These are phyloP conservation scores for Eucalyptus regnans DNA, from an alignment of 345 rosid genomes.

Conservation along the genomic window DNA sequence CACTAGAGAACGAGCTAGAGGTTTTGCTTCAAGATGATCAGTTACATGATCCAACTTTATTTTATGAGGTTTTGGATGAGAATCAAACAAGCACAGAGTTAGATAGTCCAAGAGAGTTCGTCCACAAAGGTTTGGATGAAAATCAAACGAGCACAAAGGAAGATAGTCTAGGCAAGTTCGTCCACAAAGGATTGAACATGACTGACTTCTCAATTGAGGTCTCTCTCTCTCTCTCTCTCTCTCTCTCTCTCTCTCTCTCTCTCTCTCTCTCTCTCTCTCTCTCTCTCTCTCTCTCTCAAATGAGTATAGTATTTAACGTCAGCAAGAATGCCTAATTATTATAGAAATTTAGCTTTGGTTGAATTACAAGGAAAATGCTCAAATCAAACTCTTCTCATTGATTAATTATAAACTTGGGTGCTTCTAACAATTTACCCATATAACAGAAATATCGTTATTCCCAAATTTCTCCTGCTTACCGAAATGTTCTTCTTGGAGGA, in stretches of 20 bases:
- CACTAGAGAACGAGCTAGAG: not conserved
- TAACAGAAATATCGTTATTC: not conserved
- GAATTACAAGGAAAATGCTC: not conserved
- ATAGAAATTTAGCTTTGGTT: not conserved
- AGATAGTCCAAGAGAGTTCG: no score
- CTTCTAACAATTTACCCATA: not conserved
- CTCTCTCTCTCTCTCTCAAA: not conserved
- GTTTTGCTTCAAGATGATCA: not conserved
- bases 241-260: not conserved
- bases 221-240: not conserved
- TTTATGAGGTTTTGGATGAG: not conserved
- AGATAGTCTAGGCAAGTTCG: no score
- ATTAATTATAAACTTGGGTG: not conserved
- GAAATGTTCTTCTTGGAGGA: not conserved
- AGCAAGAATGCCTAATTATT: no score
- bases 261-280: not conserved
- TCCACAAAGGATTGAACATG: no score
- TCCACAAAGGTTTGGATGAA: no score
- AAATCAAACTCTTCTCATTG: not conserved
- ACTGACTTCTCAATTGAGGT: no score
- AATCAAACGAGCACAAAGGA: no score
- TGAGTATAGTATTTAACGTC: no score
- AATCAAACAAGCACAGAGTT: no score
- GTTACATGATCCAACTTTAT: not conserved
- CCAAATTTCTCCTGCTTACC: no score